Evolutionary conservation across 2,329 filamentous ascomycete species (phyloP).

Genomic region (Venturia pyrina): DNA sequence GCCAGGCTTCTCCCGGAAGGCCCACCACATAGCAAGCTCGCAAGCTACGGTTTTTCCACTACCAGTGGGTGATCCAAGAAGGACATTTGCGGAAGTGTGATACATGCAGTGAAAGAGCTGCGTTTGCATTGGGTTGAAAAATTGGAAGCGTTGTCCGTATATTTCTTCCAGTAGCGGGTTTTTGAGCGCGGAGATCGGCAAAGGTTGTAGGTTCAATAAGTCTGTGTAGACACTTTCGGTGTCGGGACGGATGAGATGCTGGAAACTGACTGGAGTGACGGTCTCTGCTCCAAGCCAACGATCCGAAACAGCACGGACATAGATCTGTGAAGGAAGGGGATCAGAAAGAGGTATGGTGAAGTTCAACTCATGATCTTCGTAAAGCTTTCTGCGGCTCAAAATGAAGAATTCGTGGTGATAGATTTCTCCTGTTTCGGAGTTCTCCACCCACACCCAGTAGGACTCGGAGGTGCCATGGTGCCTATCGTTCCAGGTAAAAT

Average conservation of each 20-base stretch:
- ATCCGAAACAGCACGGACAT: constrained; percentile 88
- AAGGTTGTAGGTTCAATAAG: constrained; percentile 78
- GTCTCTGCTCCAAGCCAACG: constrained; percentile 95
- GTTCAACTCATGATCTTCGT: constrained; percentile 94
- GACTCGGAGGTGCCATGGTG: constrained; percentile 91
- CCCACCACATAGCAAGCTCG: constrained; percentile 99
- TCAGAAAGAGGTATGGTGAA: constrained; percentile 95
- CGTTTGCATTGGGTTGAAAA: constrained; percentile 99
- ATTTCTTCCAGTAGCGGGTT: constrained; percentile 81
- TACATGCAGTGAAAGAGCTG: constrained; percentile 97
- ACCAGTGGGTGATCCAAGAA: constrained; percentile 90
- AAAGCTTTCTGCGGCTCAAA: constrained; percentile 74
- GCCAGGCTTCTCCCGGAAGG: constrained; percentile 84
- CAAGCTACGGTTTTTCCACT: constrained; percentile 96
- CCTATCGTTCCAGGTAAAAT: constrained; percentile 90
- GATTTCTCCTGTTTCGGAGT: constrained; percentile 93
- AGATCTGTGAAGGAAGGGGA: constrained; percentile 89
- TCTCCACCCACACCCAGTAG: constrained; percentile 98
- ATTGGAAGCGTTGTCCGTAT: constrained; percentile 81
- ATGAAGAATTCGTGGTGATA: constrained; percentile 98
- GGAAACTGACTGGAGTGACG: constrained; percentile 89
- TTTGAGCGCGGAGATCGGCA: constrained; percentile 78
- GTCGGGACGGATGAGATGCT: constrained; percentile 93
- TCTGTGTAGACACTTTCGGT: constrained; percentile 97
- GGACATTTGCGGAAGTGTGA: constrained; percentile 80